A percentile compares a stretch with the other conserved stretches of the same genome.
These are phyloP conservation scores for Magnaporthales sp. DNA, from an alignment of 2,329 filamentous ascomycete species.

Conservation along the genomic window DNA sequence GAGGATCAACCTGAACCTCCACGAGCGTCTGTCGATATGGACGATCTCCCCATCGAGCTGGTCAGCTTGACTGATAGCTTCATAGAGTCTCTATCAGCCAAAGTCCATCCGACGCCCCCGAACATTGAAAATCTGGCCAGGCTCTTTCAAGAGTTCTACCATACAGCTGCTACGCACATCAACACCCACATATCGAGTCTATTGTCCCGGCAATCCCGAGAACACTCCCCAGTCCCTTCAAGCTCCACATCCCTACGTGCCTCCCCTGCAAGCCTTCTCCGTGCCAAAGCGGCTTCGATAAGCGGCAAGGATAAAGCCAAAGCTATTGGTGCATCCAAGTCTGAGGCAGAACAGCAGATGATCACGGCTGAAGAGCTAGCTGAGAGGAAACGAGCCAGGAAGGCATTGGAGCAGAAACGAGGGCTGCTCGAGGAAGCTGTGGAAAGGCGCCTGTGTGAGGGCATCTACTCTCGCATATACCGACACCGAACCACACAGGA, in stretches of 20 bases:
- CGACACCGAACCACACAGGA: constrained; percentile 86
- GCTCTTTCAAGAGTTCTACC: constrained; percentile 94
- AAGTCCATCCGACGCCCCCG: constrained; percentile 75
- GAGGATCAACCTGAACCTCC: constrained; percentile 29
- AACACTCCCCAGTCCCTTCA: constrained; percentile 47
- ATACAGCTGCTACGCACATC: constrained; percentile 70
- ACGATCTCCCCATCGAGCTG: constrained; percentile 90
- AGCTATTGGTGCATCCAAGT: constrained; percentile 22
- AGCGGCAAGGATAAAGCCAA: constrained; percentile 41
- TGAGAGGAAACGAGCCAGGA: constrained; percentile 69
- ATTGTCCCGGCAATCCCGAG: constrained; percentile 64
- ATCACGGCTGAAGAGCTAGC: constrained; percentile 79
- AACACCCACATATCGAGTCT: constrained; percentile 78
- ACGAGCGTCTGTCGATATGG: constrained; percentile 60
- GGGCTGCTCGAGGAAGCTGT: constrained; percentile 80
- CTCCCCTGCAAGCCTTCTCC: constrained; percentile 46
- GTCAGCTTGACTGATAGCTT: constrained; percentile 88
- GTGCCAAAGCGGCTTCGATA: constrained; percentile 46
- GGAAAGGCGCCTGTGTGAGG: constrained; percentile 76
- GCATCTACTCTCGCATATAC: constrained; percentile 82
- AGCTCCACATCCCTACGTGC: constrained; percentile 37
- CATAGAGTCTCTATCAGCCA: constrained; percentile 80
- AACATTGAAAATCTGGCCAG: constrained; percentile 73
- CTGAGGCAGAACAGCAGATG: constrained; percentile 66
- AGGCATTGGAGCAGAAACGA: constrained; percentile 69